Evolutionary conservation across 2,329 filamentous ascomycete genomes (phyloP).

Genomic region (Rhynchosporium agropyri): DNA sequence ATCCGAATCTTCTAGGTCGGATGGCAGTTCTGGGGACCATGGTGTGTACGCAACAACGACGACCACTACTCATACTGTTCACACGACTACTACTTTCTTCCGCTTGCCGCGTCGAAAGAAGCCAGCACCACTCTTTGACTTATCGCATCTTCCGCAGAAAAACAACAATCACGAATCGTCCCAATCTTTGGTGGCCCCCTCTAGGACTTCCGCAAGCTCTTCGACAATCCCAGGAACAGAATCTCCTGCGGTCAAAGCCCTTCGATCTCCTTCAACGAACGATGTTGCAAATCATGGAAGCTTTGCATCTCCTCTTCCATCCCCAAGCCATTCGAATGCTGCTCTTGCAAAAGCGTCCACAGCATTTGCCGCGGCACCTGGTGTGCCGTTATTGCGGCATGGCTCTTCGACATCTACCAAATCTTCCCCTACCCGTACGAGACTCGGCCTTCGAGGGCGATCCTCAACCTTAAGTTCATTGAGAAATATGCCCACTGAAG

Average conservation of each 20-base stretch:
- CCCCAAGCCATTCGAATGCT: conserved; percentile 33
- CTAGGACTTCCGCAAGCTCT: conserved; percentile 49
- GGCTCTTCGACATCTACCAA: conserved; percentile 66
- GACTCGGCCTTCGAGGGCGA: conserved; percentile 67
- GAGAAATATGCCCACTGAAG: conserved; percentile 71
- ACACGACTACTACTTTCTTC: conserved; percentile 75
- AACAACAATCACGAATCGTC: conserved; percentile 48
- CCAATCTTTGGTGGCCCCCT: conserved; percentile 43
- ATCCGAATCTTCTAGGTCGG: conserved; percentile 88
- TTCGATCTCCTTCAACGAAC: conserved; percentile 36
- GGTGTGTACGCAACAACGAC: conserved; percentile 59
- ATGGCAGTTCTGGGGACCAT: conserved; percentile 75
- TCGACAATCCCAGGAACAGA: conserved; percentile 42
- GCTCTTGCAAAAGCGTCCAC: conserved; percentile 34
- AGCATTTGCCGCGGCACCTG: conserved; percentile 45
- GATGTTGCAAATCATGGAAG: conserved; percentile 30
- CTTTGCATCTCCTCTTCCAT: conserved; percentile 38
- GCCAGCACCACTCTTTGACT: conserved; percentile 77
- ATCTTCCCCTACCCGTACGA: conserved; percentile 67
- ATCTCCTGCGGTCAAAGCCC: conserved; percentile 47
- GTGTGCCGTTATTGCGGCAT: conserved; percentile 55
- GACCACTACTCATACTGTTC: conserved; percentile 64
- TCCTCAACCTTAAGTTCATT: conserved; percentile 91
- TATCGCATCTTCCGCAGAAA: conserved; percentile 86
- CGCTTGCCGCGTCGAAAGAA: conserved; percentile 76